Percentiles rank a stretch among this genome's conserved stretches.
phyloP scores from a whole-genome alignment of 805 yeast species.

The Lachancea cidri region DNA sequence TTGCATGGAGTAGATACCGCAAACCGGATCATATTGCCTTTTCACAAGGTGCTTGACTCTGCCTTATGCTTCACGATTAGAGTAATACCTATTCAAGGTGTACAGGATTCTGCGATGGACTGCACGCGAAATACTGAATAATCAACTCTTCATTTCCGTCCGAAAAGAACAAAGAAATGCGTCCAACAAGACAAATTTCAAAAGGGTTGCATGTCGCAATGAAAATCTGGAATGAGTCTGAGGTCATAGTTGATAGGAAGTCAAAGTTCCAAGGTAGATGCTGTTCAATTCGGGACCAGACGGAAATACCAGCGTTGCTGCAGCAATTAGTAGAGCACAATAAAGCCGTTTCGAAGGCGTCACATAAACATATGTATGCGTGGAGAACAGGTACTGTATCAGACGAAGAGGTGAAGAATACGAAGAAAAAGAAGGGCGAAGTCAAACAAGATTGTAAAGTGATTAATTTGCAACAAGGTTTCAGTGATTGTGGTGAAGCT shows the following conservation, averaged over 20 bases:
- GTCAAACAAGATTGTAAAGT: background rate
- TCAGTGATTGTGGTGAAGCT: constrained; percentile 64
- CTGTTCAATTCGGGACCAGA: constrained; percentile 34
- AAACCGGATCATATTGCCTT: constrained; percentile 7
- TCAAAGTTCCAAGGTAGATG: constrained; percentile 67
- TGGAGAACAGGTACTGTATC: constrained; percentile 49
- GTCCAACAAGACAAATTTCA: too few species aligned
- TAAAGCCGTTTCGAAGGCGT: constrained; percentile 49
- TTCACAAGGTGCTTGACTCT: background rate
- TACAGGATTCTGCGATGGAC: background rate
- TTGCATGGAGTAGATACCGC: constrained; percentile 25
- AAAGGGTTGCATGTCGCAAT: too few species aligned
- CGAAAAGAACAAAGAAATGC: background rate
- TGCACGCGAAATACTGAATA: background rate
- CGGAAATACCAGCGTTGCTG: constrained; percentile 42
- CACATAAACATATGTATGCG: constrained; percentile 72
- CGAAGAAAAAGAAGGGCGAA: constrained; percentile 9
- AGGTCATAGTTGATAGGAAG: constrained; percentile 42
- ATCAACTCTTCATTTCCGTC: background rate
- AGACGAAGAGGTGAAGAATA: constrained; percentile 9
- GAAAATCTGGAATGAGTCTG: constrained; percentile 38
- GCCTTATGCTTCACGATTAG: too few species aligned
- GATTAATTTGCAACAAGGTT: constrained; percentile 46
- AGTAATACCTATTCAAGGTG: too few species aligned
- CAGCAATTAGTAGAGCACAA: constrained; percentile 39